Evolutionary conservation across 2,329 filamentous ascomycete genomes (phyloP).

Genomic region (Aspergillus sp.): DNA sequence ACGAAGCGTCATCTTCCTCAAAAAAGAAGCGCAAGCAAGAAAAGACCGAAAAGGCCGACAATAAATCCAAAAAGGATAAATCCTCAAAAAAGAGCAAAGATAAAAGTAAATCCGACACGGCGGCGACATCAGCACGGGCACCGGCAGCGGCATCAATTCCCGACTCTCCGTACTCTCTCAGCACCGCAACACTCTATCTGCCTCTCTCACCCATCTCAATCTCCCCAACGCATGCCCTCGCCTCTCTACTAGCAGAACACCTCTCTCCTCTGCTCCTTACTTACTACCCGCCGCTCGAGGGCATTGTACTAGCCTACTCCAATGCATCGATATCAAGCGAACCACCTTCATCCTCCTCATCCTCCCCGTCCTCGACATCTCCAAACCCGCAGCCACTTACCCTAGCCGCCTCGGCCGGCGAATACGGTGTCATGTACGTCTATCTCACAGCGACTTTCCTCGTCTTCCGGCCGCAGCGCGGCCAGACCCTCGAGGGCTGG

Average conservation of each 20-base stretch:
- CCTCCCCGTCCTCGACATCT: slow-evolving; percentile 20
- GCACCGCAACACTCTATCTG: slow-evolving; percentile 74
- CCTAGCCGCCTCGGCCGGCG: slow-evolving; percentile 58
- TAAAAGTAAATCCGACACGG: slow-evolving; percentile 29
- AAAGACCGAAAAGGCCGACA: slow-evolving; percentile 18
- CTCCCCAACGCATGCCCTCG: slow-evolving; percentile 53
- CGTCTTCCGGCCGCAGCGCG: slow-evolving; percentile 73
- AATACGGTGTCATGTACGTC: slow-evolving; percentile 81
- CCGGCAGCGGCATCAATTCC: slow-evolving; percentile 29
- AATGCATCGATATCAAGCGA: slow-evolving; percentile 43
- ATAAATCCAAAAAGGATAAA: slow-evolving; percentile 19
- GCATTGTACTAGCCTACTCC: slow-evolving; percentile 57
- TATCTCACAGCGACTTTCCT: slow-evolving; percentile 89
- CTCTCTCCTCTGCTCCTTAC: slow-evolving; percentile 63
- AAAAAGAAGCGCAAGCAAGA: slow-evolving; percentile 46
- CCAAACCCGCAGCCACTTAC: slow-evolving; percentile 40
- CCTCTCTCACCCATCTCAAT: slow-evolving; percentile 58
- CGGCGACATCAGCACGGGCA: slow-evolving; percentile 27
- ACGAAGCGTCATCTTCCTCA: slow-evolving; percentile 34
- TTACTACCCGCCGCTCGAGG: slow-evolving; percentile 60
- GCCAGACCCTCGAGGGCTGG: slow-evolving; percentile 73
- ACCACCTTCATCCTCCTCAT: slow-evolving; percentile 38
- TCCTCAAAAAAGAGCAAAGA: slow-evolving; percentile 11
- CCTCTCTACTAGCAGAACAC: slow-evolving; percentile 61
- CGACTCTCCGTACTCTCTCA: slow-evolving; percentile 71